Evolutionary conservation across 129 eudicot species (phyloP), one percentile per base, ranked within the genome.

Genomic region (Artemisia argyi): DNA sequence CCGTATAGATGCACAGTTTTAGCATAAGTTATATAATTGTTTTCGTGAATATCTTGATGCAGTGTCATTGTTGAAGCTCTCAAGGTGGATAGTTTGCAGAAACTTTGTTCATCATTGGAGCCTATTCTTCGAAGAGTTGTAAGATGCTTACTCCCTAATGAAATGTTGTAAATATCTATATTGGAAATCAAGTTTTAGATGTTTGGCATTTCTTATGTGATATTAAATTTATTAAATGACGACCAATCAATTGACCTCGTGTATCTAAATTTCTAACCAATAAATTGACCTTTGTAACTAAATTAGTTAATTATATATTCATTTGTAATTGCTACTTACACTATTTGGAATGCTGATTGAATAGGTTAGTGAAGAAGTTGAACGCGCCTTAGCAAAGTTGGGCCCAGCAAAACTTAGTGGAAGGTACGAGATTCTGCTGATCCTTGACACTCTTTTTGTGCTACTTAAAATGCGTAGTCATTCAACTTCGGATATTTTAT

Each of bases 51-150:
- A 7, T 69, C 78, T 51, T 81, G 76, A 22, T 81, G 91, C 94
- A 95, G 99, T 88, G 99, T 95, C 48, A 95, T 95, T 85, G 91
- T 95, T 61, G 99, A 95, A 87, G 99, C 99, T 70, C 89, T 95
- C 56, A 95, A 95, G 80, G 89, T 91, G 80, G 97, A 95, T 79
- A 95, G 99, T 85, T 83, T 95, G 81, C 99, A 95, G 84, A 91
- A 83, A 73, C 99, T 95, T 55, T 91, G 97, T 76, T 95, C 99
- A 69, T 91, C 97, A 11, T 72, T 95, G 83, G 99, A 95, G 85
- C 99, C 99, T 28, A 82, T 95, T 80, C 99, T 95, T 71, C 97
- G 99, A 42, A 91, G 89, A 91, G 99, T 95, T 85, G 99, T 95
- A 90, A 90, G 99, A 86, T 82, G 54, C 74, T 50, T 68, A 63